phyloP scores from a whole-genome alignment of 352 stramenopile genomes.

The Pythium myriotylum region DNA sequence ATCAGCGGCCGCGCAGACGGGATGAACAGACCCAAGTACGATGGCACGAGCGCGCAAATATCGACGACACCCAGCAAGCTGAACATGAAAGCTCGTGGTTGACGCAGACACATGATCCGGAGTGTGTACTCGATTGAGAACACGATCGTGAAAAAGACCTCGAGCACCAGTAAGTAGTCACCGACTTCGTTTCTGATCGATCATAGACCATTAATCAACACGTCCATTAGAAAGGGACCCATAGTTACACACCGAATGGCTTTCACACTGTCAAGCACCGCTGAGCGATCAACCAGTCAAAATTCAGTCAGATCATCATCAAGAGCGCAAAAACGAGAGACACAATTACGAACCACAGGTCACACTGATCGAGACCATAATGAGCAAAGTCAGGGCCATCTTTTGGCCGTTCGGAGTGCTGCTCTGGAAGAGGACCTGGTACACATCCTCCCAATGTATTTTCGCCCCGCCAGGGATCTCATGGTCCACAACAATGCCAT shows the following conservation, averaged over 20 bases:
- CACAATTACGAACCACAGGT: slow-evolving; percentile 37
- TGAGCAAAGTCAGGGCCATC: slow-evolving; percentile 66
- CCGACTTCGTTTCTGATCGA: slow-evolving; percentile 53
- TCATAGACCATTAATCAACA: not conserved
- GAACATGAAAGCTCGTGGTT: slow-evolving; percentile 61
- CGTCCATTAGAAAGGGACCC: too few relatives aligned
- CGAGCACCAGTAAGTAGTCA: slow-evolving; percentile 62
- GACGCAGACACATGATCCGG: slow-evolving; percentile 62
- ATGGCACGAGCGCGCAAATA: slow-evolving; percentile 74
- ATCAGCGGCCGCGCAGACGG: slow-evolving; percentile 63
- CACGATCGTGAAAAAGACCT: slow-evolving; percentile 79
- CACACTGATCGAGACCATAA: slow-evolving; percentile 73
- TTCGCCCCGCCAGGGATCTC: slow-evolving; percentile 72
- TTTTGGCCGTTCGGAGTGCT: slow-evolving; percentile 67
- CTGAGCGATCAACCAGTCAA: slow-evolving; percentile 22
- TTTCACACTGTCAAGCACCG: slow-evolving; percentile 72
- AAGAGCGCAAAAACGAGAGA: too few relatives aligned
- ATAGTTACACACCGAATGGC: slow-evolving; percentile 47
- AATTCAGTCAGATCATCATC: not conserved
- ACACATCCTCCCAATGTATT: slow-evolving; percentile 65
- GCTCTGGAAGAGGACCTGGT: slow-evolving; percentile 75
- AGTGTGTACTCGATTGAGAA: slow-evolving; percentile 82
- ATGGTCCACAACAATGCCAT: slow-evolving; percentile 71
- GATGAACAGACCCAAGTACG: slow-evolving; percentile 77
- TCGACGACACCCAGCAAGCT: slow-evolving; percentile 80